Percentiles rank a stretch among this genome's conserved stretches.
Evolutionary conservation across 495 filamentous ascomycete species (phyloP).

Genomic region (Hypoxylon fragiforme): DNA sequence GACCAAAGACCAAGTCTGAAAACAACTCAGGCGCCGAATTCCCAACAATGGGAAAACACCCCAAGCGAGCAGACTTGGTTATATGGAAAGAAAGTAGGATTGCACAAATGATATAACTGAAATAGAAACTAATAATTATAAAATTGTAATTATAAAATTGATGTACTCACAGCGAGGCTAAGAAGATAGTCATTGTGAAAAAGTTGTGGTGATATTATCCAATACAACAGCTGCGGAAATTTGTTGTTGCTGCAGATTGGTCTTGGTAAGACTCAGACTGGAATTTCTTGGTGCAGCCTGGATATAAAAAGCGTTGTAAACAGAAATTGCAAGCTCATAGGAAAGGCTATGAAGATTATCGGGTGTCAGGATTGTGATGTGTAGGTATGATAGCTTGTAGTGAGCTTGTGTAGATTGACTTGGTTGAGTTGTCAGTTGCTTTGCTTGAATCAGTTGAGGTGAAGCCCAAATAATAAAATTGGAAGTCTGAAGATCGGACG

Average conservation of each 20-base stretch:
- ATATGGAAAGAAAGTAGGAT: too few relatives aligned
- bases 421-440: conserved; percentile 1
- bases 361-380: neutral
- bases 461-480: conserved; percentile 15
- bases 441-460: conserved; percentile 4
- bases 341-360: neutral
- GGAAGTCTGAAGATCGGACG: conserved; percentile 31
- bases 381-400: neutral
- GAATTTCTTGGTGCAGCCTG: conserved; percentile 16
- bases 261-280: conserved; percentile 8
- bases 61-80: too few relatives aligned
- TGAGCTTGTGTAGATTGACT: neutral
- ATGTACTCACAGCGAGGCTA: conserved; percentile 75
- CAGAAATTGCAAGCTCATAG: conserved; percentile 32
- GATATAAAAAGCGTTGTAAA: neutral
- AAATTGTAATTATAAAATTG: conserved; percentile 3
- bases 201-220: neutral
- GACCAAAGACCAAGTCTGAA: too few relatives aligned
- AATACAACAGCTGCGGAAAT: neutral
- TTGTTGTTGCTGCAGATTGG: neutral
- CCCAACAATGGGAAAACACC: too few relatives aligned
- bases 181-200: conserved; percentile 75
- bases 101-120: neutral
- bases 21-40: too few relatives aligned
- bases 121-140: conserved; percentile 2